Evolutionary conservation across 495 filamentous ascomycete species (phyloP).

Genomic region (Aspergillus cavernicola): DNA sequence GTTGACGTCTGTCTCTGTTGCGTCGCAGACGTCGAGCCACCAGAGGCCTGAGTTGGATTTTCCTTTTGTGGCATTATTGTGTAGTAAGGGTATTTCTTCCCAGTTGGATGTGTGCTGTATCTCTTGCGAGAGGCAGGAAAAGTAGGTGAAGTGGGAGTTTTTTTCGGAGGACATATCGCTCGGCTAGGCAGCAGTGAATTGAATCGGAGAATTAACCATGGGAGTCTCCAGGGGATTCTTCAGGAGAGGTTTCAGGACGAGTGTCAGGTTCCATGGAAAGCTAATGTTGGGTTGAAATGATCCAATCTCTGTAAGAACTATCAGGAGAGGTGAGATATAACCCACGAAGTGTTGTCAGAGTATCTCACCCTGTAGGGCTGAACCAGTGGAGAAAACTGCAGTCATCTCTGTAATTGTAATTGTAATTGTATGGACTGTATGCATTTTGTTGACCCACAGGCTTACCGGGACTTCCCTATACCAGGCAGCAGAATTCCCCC

Average conservation of each 20-base stretch:
- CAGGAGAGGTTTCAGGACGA: too few species aligned
- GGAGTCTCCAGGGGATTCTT: too few species aligned
- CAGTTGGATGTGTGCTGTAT: conserved; percentile 73
- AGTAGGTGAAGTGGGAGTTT: conserved; percentile 71
- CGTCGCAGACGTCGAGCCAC: conserved; percentile 89
- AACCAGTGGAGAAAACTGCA: background rate
- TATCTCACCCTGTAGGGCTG: conserved; percentile 3
- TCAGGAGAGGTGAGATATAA: too few species aligned
- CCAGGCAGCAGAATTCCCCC: conserved; percentile 1
- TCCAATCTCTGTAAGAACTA: too few species aligned
- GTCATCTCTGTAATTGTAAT: too few species aligned
- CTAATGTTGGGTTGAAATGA: too few species aligned
- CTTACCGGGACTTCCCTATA: background rate
- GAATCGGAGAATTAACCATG: too few species aligned
- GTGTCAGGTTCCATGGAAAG: too few species aligned
- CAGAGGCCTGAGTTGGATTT: conserved; percentile 54
- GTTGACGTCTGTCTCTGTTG: conserved; percentile 76
- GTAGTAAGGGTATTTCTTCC: conserved; percentile 69
- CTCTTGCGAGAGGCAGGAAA: conserved; percentile 77
- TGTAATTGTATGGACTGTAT: too few species aligned
- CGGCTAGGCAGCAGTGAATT: background rate
- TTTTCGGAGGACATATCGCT: background rate
- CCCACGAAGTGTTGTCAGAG: too few species aligned
- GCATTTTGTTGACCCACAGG: background rate
- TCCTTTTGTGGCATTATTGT: conserved; percentile 44